Evolutionary conservation across 148 eudicot genomes (phyloP).

Genomic region (Diospyros kaki): DNA sequence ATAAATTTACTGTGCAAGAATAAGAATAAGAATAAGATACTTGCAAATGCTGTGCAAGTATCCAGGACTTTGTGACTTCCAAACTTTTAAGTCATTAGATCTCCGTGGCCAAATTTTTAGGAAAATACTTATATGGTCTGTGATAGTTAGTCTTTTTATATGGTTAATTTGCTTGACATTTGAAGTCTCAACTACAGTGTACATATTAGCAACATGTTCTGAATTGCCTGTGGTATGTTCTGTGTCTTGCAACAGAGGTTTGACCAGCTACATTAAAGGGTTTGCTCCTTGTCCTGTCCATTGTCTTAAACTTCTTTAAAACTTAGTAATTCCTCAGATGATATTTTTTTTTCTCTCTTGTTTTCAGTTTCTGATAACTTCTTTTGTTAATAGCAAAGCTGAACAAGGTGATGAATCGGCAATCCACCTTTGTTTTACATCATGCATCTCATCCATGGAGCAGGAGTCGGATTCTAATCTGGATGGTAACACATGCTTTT

Average conservation of each 20-base stretch:
- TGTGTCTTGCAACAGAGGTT: background rate
- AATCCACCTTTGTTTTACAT: slow-evolving; percentile 82
- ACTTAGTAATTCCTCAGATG: background rate
- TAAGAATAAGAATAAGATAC: no score
- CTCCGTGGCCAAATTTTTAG: no score
- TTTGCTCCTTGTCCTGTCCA: background rate
- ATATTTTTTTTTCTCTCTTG: background rate
- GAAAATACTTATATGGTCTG: no score
- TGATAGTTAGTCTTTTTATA: no score
- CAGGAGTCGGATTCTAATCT: slow-evolving; percentile 74
- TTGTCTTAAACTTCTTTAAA: background rate
- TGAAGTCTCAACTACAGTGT: no score
- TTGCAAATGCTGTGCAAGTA: no score
- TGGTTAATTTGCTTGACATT: no score
- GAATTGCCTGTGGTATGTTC: background rate
- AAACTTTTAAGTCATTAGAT: no score
- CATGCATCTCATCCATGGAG: slow-evolving; percentile 99
- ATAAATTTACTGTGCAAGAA: no score
- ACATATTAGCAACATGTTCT: no score
- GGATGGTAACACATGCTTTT: slow-evolving; percentile 61
- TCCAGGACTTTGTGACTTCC: no score
- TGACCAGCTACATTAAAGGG: background rate
- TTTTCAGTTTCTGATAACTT: slow-evolving; percentile 5
- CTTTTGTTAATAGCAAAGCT: slow-evolving; percentile 41
- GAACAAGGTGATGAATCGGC: slow-evolving; percentile 86